phyloP scores from a whole-genome alignment of 2,329 filamentous ascomycete genomes.

The Tolypocladium tundrense region DNA sequence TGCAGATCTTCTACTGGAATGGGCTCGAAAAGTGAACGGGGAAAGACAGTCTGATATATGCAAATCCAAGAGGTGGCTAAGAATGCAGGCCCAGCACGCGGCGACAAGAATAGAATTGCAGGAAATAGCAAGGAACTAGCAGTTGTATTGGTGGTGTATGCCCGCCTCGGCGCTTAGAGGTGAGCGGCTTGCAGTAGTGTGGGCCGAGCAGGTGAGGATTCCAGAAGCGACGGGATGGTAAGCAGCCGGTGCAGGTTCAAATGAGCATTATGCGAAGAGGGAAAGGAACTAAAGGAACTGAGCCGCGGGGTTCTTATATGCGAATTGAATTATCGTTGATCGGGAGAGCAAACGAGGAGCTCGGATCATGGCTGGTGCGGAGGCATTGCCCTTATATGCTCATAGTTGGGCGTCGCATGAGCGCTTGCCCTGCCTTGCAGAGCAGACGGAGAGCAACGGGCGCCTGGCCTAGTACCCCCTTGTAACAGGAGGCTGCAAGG shows the following conservation, averaged over 20 bases:
- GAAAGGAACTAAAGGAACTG: neutral
- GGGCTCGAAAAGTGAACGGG: neutral
- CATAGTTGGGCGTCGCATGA: neutral
- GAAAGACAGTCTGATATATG: constrained; percentile 6
- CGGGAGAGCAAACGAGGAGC: neutral
- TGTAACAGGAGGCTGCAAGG: constrained; percentile 1
- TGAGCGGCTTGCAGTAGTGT: constrained; percentile 9
- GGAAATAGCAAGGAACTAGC: neutral
- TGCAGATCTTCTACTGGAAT: constrained; percentile 9
- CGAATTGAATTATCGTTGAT: neutral
- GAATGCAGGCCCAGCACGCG: neutral
- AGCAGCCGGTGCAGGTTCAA: neutral
- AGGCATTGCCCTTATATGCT: neutral
- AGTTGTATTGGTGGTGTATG: constrained; percentile 7
- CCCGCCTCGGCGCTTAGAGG: constrained; percentile 14
- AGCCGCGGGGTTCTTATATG: neutral
- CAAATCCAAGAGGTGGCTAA: neutral
- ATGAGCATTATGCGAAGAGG: neutral
- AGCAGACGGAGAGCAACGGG: neutral
- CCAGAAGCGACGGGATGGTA: neutral
- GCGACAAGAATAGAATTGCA: constrained; percentile 9
- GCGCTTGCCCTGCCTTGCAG: neutral
- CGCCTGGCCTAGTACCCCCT: neutral
- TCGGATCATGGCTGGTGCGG: neutral
- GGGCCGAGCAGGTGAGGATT: neutral